These are phyloP conservation scores for Dillenia turbinata DNA, from an alignment of 164 flowering plant genomes.

Conservation along the genomic window DNA sequence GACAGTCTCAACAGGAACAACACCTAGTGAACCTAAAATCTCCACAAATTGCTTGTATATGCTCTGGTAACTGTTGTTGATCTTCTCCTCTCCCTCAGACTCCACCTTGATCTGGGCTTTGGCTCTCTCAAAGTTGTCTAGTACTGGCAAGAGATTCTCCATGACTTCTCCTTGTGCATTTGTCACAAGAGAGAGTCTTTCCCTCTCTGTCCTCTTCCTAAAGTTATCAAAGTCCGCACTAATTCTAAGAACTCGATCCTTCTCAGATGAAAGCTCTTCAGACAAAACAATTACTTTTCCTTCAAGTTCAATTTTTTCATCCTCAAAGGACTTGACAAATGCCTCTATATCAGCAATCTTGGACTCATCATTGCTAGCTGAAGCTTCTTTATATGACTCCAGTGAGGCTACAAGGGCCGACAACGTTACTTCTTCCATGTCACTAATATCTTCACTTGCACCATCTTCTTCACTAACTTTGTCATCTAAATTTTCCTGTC, in stretches of 20 bases:
- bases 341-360: constrained; percentile 60
- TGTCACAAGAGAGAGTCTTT: constrained; percentile 56
- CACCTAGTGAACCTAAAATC: constrained; percentile 67
- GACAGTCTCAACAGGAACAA: constrained; percentile 69
- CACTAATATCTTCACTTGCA: constrained; percentile 28
- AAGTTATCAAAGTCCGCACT: constrained; percentile 96
- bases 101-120: constrained; percentile 75
- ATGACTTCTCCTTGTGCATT: constrained; percentile 90
- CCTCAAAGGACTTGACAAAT: constrained; percentile 54
- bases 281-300: constrained; percentile 44
- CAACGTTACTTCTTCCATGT: constrained; percentile 39
- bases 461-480: constrained; percentile 35
- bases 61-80: constrained; percentile 82
- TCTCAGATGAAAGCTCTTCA: constrained; percentile 53
- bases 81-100: constrained; percentile 80
- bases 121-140: constrained; percentile 97
- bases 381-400: constrained; percentile 75
- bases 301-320: constrained; percentile 58
- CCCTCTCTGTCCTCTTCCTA: constrained; percentile 90
- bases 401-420: constrained; percentile 44
- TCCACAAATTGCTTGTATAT: constrained; percentile 87
- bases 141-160: constrained; percentile 66
- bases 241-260: constrained; percentile 64
- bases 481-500: constrained; percentile 56
- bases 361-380: constrained; percentile 52